Conservation (phyloP, 306 rosid species). For the Alnus rubra region DNA sequence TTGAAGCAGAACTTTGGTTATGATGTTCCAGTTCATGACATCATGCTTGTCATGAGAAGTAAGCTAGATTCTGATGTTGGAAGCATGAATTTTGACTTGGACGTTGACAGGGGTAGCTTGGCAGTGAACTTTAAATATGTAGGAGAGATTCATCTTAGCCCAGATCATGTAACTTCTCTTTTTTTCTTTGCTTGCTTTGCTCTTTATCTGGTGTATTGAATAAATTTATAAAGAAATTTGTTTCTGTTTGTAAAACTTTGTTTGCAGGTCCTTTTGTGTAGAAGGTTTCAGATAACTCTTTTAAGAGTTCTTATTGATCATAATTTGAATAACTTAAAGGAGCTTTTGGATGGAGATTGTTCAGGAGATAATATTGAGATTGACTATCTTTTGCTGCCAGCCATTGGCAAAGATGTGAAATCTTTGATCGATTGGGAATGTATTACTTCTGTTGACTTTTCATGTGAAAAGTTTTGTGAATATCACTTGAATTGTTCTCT, state of each 20-base stretch:
- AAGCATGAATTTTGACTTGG: constrained; percentile 42
- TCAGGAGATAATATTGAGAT: constrained; percentile 44
- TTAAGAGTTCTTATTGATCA: constrained; percentile 49
- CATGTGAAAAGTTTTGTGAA: constrained; percentile 19
- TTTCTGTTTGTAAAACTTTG: constrained; percentile 11
- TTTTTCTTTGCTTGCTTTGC: constrained; percentile 2
- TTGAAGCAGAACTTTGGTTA: constrained; percentile 49
- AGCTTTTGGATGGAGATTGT: constrained; percentile 22
- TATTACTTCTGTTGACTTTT: constrained; percentile 43
- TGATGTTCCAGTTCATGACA: constrained; percentile 47
- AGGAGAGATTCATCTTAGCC: constrained; percentile 49
- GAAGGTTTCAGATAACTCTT: constrained; percentile 63
- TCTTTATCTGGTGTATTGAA: not conserved
- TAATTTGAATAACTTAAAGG: constrained; percentile 32
- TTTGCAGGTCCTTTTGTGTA: constrained; percentile 59
- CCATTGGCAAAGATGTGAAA: constrained; percentile 15
- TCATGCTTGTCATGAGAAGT: constrained; percentile 56
- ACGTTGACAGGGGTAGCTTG: constrained; percentile 51
- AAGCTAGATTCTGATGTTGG: constrained; percentile 55
- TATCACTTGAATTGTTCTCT: constrained; percentile 24
- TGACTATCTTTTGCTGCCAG: constrained; percentile 83
- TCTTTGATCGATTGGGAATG: constrained; percentile 53
- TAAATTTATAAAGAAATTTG: not conserved
- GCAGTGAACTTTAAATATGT: constrained; percentile 41
- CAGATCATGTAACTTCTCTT: constrained; percentile 49